Evolutionary conservation across 2,329 filamentous ascomycete species (phyloP).

Genomic region (Neonectria coccinea): DNA sequence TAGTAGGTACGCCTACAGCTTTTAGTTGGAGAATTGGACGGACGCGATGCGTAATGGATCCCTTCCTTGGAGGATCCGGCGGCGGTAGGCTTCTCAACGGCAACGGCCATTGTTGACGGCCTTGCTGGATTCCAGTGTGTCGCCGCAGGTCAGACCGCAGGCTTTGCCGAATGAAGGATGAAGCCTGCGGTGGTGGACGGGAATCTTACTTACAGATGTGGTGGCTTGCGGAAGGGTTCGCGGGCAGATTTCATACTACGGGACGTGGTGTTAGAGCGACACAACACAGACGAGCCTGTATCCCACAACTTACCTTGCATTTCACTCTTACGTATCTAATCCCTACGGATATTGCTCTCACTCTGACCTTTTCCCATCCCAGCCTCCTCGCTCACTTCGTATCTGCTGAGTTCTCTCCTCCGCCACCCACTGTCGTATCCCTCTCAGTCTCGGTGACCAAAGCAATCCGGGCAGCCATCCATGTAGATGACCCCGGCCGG

Average conservation of each 20-base stretch:
- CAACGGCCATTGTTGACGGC: conserved; percentile 5
- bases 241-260: background rate
- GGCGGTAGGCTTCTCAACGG: conserved; percentile 14
- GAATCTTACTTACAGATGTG: conserved; percentile 20
- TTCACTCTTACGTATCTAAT: background rate
- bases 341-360: background rate
- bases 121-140: conserved; percentile 15
- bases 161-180: conserved; percentile 15
- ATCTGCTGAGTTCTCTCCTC: conserved; percentile 8
- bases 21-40: conserved; percentile 20
- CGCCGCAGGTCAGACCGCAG: conserved; percentile 6
- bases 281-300: background rate
- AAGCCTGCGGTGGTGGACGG: conserved; percentile 8
- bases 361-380: background rate
- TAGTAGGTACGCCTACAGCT: conserved; percentile 16
- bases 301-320: background rate
- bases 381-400: background rate
- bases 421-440: conserved; percentile 22
- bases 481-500: conserved; percentile 2
- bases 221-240: conserved; percentile 27
- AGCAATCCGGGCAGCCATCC: background rate
- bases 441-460: conserved; percentile 22
- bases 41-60: conserved; percentile 19
- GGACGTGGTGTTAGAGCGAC: conserved; percentile 10
- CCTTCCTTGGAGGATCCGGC: conserved; percentile 17